These are phyloP conservation scores for Hydnomerulius pinastri DNA, from an alignment of 768 basidiomycete genomes.

Conservation along the genomic window DNA sequence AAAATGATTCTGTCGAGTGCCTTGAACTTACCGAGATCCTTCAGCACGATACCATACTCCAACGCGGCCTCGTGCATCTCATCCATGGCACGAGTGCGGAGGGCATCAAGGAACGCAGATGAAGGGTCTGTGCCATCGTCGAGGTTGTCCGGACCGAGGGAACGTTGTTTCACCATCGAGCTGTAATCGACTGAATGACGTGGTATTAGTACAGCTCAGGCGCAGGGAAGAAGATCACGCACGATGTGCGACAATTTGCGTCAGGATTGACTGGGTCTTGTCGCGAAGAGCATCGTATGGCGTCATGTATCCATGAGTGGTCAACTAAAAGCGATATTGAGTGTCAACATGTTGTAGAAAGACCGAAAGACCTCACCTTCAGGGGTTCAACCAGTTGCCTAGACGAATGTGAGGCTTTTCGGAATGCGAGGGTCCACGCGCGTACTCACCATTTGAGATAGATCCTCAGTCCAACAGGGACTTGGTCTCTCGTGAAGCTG, in stretches of 20 bases:
- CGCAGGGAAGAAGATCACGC: slow-evolving; percentile 29
- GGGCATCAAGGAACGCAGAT: slow-evolving; percentile 79
- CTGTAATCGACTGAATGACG: slow-evolving; percentile 48
- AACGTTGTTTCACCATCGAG: slow-evolving; percentile 77
- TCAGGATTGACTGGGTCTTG: slow-evolving; percentile 85
- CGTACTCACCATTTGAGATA: slow-evolving; percentile 72
- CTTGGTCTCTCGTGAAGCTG: slow-evolving; percentile 85
- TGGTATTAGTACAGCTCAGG: not conserved
- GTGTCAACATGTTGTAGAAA: slow-evolving; percentile 44
- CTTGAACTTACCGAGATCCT: slow-evolving; percentile 63
- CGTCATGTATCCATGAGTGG: slow-evolving; percentile 82
- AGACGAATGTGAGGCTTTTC: not conserved
- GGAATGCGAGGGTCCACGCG: not conserved
- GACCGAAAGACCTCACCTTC: slow-evolving; percentile 31
- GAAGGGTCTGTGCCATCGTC: slow-evolving; percentile 70
- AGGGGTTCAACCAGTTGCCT: slow-evolving; percentile 56
- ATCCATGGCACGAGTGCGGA: slow-evolving; percentile 83
- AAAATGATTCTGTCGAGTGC: not conserved
- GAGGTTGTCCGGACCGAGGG: slow-evolving; percentile 72
- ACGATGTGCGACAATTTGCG: slow-evolving; percentile 82
- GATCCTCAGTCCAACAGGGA: slow-evolving; percentile 80
- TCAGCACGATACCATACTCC: slow-evolving; percentile 82
- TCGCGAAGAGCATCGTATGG: slow-evolving; percentile 78
- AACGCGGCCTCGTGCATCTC: slow-evolving; percentile 80
- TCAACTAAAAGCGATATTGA: slow-evolving; percentile 50